phyloP scores from a whole-genome alignment of 2,329 filamentous ascomycete species.

The Penicillium sp. region DNA sequence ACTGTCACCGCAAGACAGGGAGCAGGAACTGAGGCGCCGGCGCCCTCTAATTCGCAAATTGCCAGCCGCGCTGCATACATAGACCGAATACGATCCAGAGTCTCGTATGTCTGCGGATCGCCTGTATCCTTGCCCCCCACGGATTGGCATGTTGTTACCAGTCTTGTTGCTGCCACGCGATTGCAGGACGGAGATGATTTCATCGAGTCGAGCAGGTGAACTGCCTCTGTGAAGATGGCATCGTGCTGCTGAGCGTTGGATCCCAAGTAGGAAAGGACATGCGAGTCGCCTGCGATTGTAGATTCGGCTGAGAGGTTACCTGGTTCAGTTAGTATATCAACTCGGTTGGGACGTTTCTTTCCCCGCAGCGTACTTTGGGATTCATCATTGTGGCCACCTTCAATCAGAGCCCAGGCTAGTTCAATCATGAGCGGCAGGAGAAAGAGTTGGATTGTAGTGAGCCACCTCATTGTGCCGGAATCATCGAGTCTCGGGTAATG shows the following conservation, averaged over 20 bases:
- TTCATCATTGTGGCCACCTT: too few relatives aligned
- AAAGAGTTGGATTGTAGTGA: background rate
- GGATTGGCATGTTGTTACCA: constrained; percentile 59
- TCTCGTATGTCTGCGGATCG: constrained; percentile 30
- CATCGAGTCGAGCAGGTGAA: constrained; percentile 50
- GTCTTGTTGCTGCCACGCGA: constrained; percentile 54
- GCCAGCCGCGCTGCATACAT: constrained; percentile 66
- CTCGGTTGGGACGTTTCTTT: background rate
- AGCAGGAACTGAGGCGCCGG: constrained; percentile 54
- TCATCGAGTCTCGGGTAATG: background rate
- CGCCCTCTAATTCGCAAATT: constrained; percentile 64
- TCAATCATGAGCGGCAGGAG: background rate
- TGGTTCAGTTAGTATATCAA: background rate
- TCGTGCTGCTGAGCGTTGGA: constrained; percentile 31
- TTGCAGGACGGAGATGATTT: constrained; percentile 56
- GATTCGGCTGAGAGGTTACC: background rate
- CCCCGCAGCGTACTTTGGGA: background rate
- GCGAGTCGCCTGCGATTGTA: background rate
- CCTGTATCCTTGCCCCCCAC: constrained; percentile 39
- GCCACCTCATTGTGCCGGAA: background rate
- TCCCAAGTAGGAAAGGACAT: constrained; percentile 27
- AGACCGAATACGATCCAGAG: constrained; percentile 54
- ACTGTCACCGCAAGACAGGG: constrained; percentile 55
- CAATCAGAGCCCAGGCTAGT: background rate
- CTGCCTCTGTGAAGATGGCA: constrained; percentile 46